Conservation (phyloP, 495 filamentous ascomycete genomes). For the Peziza echinospora region DNA sequence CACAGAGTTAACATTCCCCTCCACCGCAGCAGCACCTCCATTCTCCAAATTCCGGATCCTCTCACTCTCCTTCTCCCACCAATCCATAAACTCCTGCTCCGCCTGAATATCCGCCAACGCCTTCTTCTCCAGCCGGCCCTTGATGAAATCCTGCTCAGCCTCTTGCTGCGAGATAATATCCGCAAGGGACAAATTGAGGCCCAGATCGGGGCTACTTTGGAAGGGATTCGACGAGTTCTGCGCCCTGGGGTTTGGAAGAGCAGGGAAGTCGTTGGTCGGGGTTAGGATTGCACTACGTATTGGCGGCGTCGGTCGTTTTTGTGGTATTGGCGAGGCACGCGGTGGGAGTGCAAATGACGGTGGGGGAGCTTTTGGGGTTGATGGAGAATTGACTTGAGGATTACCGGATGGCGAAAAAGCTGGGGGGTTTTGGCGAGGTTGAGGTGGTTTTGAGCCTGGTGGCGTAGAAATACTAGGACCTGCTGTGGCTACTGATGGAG, state of each 20-base stretch:
- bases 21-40: conserved; percentile 14
- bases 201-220: conserved; percentile 23
- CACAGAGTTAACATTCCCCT: no score
- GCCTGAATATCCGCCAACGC: conserved; percentile 82
- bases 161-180: conserved; percentile 77
- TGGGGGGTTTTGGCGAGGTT: not conserved
- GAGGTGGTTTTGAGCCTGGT: not conserved
- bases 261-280: not conserved
- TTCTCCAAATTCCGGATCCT: conserved; percentile 38
- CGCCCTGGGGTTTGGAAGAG: conserved; percentile 2
- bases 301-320: conserved; percentile 1
- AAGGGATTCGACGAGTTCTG: conserved; percentile 3
- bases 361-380: conserved; percentile 19
- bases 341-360: conserved; percentile 1
- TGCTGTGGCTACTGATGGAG: conserved; percentile 5
- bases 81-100: conserved; percentile 90
- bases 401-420: not conserved
- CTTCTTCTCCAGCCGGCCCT: conserved; percentile 65
- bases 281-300: not conserved
- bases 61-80: conserved; percentile 87
- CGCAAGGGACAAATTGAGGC: conserved; percentile 49
- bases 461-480: no score
- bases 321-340: not conserved
- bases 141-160: conserved; percentile 59
- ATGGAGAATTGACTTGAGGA: conserved; percentile 7